These are phyloP conservation scores for Posidonia australis DNA, from an alignment of 106 monocot species.

Conservation along the genomic window DNA sequence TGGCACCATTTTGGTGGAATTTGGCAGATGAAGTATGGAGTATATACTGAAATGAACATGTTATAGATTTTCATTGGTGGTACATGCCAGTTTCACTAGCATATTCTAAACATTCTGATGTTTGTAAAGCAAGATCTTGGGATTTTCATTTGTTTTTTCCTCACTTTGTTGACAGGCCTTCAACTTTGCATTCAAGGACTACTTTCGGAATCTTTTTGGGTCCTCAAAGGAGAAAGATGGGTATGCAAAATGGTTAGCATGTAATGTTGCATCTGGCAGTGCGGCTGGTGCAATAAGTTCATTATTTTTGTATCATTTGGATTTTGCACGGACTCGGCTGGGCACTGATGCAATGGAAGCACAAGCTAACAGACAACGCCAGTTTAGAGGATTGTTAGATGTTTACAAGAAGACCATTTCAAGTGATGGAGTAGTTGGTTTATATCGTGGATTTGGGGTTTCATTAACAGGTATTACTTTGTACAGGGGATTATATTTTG, in stretches of 20 bases:
- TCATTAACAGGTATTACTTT: constrained; percentile 83
- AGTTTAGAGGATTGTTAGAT: constrained; percentile 70
- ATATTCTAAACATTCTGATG: too few species aligned
- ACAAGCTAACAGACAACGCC: constrained; percentile 32
- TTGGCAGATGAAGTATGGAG: too few species aligned
- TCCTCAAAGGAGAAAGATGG: constrained; percentile 69
- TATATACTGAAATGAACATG: too few species aligned
- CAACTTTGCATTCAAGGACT: constrained; percentile 93
- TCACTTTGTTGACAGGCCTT: constrained; percentile 39
- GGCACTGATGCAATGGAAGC: constrained; percentile 74
- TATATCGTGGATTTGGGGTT: constrained; percentile 87
- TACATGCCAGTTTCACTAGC: too few species aligned
- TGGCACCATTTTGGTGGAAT: too few species aligned
- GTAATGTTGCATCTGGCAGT: constrained; percentile 85
- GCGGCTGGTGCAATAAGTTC: constrained; percentile 86
- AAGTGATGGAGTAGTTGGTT: constrained; percentile 69
- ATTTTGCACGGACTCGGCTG: constrained; percentile 77
- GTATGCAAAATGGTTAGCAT: constrained; percentile 55
- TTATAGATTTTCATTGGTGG: too few species aligned
- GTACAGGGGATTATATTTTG: constrained; percentile 90
- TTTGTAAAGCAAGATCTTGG: too few species aligned
- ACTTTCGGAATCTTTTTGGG: constrained; percentile 65
- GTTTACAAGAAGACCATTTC: constrained; percentile 76
- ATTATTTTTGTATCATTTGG: constrained; percentile 73
- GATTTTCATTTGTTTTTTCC: background rate